phyloP scores from a whole-genome alignment of 1,139 yeast species.

The Sugiyamaella sp. region DNA sequence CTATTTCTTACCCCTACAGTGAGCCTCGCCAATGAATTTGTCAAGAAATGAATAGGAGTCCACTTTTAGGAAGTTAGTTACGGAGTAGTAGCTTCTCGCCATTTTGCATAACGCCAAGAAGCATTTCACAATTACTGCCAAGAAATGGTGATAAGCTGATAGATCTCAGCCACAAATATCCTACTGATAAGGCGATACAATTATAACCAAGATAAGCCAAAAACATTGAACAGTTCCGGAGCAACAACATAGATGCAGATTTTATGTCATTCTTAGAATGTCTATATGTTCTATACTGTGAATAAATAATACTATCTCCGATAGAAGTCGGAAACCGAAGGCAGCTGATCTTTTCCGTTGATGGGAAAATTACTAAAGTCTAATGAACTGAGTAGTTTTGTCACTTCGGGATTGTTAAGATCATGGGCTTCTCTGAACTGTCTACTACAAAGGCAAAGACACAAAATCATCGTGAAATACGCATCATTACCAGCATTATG shows the following conservation, averaged over 20 bases:
- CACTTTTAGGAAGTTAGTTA: too few relatives aligned
- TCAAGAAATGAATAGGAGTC: too few relatives aligned
- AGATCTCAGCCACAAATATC: too few relatives aligned
- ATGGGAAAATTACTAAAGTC: slow-evolving; percentile 10
- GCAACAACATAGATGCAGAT: too few relatives aligned
- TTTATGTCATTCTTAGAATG: background rate
- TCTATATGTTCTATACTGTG: background rate
- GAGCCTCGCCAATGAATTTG: too few relatives aligned
- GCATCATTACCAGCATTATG: slow-evolving; percentile 91
- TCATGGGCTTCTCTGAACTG: slow-evolving; percentile 6
- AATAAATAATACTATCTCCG: background rate
- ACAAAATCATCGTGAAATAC: slow-evolving; percentile 61
- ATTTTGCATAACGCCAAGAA: too few relatives aligned
- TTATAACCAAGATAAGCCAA: too few relatives aligned
- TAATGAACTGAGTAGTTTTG: background rate
- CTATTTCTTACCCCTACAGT: too few relatives aligned
- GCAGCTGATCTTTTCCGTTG: background rate
- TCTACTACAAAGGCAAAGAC: slow-evolving; percentile 46
- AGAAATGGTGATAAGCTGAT: background rate
- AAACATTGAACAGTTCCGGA: too few relatives aligned
- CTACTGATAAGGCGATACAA: too few relatives aligned
- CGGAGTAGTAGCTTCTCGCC: too few relatives aligned
- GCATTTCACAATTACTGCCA: slow-evolving; percentile 1
- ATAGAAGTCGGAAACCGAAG: background rate
- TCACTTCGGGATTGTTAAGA: slow-evolving; percentile 8